Percentiles rank a stretch among this genome's conserved stretches.
These are phyloP conservation scores for Ceratopteris richardii DNA, from an alignment of 75 land plant species.

Conservation along the genomic window DNA sequence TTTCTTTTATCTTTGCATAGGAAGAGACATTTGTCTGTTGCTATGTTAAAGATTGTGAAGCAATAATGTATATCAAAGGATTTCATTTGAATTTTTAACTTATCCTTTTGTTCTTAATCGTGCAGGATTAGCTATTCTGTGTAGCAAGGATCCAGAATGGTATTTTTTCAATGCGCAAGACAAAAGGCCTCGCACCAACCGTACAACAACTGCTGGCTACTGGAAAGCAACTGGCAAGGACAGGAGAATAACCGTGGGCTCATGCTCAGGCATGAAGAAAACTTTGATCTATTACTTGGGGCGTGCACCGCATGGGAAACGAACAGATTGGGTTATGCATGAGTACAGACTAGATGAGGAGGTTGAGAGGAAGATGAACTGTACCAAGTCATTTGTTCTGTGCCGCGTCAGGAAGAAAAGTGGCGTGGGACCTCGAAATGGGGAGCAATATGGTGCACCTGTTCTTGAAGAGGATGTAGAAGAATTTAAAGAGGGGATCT, in stretches of 20 bases:
- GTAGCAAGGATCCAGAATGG: slow-evolving; percentile 1
- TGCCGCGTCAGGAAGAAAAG: slow-evolving; percentile 25
- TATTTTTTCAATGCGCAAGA: not conserved
- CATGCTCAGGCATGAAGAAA: slow-evolving; percentile 4
- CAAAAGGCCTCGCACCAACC: not conserved
- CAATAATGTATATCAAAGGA: too few species aligned
- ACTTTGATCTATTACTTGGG: slow-evolving; percentile 1
- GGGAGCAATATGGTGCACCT: slow-evolving; percentile 1
- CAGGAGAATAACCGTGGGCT: not conserved
- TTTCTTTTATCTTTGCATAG: too few species aligned
- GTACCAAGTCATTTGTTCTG: slow-evolving; percentile 13
- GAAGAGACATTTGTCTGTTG: too few species aligned
- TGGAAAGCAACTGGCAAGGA: slow-evolving; percentile 8
- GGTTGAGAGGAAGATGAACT: not conserved
- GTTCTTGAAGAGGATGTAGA: slow-evolving; percentile 50
- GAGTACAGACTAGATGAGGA: slow-evolving; percentile 8
- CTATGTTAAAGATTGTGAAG: too few species aligned
- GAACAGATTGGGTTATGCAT: slow-evolving; percentile 10
- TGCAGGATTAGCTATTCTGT: not conserved
- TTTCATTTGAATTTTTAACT: too few species aligned
- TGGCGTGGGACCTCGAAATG: slow-evolving; percentile 18
- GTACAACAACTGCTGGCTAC: not conserved
- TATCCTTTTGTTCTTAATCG: too few species aligned
- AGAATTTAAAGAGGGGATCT: too few species aligned
- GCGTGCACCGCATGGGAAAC: not conserved